Conservation (phyloP, 148 eudicot species). For the Rhododendron ferrugineum region DNA sequence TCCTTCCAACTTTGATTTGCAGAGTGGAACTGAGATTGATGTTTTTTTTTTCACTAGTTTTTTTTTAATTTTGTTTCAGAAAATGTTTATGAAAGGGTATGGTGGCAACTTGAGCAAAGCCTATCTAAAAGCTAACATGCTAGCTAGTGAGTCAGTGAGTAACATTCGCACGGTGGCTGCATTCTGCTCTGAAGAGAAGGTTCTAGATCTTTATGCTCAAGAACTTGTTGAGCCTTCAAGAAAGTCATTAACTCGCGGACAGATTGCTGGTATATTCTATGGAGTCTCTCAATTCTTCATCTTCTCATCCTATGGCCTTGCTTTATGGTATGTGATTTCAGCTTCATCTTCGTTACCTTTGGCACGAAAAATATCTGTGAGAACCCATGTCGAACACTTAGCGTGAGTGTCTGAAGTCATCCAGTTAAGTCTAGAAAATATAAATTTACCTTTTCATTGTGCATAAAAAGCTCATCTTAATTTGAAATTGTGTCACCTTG, state of each 20-base stretch:
- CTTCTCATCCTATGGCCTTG: constrained; percentile 93
- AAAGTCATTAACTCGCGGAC: constrained; percentile 85
- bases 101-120: constrained; percentile 97
- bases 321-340: constrained; percentile 62
- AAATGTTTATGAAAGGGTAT: constrained; percentile 97
- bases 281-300: constrained; percentile 96
- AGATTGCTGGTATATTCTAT: constrained; percentile 85
- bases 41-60: neutral
- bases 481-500: neutral
- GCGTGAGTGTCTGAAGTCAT: neutral
- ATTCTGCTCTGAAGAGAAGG: constrained; percentile 82
- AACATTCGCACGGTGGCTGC: constrained; percentile 97
- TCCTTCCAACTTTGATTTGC: constrained; percentile 6
- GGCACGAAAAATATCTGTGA: neutral
- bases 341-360: neutral
- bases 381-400: neutral
- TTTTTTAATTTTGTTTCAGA: constrained; percentile 38
- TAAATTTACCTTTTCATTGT: neutral
- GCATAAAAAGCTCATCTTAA: neutral
- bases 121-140: constrained; percentile 89
- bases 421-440: neutral
- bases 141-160: constrained; percentile 96
- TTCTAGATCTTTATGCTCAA: constrained; percentile 61
- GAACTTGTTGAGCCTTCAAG: constrained; percentile 87
- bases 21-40: neutral